Evolutionary conservation across 2,329 filamentous ascomycete species (phyloP).

Genomic region (Pseudogymnoascus sp.): DNA sequence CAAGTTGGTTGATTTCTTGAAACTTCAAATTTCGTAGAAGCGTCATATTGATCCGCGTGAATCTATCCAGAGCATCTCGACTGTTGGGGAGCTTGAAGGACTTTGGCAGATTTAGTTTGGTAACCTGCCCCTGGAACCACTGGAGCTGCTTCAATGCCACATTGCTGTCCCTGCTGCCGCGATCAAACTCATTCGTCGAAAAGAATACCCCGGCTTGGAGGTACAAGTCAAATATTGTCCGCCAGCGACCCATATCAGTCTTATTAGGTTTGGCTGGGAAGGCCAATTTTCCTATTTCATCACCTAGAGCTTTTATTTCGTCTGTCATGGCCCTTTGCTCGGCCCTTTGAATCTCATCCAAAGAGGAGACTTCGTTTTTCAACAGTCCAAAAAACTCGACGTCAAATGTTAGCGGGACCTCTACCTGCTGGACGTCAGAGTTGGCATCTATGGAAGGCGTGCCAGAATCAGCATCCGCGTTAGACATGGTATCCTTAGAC

Average conservation of each 20-base stretch:
- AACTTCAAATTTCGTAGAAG: conserved; percentile 77
- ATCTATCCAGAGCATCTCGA: conserved; percentile 54
- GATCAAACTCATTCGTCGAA: conserved; percentile 63
- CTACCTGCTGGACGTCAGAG: conserved; percentile 40
- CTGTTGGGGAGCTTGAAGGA: conserved; percentile 61
- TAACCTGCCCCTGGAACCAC: conserved; percentile 63
- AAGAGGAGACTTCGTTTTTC: conserved; percentile 58
- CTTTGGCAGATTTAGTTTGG: conserved; percentile 48
- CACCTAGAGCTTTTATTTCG: conserved; percentile 57
- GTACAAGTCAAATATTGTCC: conserved; percentile 75
- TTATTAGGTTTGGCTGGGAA: conserved; percentile 54
- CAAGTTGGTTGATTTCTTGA: conserved; percentile 72
- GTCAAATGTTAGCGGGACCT: conserved; percentile 70
- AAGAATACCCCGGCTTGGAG: conserved; percentile 76
- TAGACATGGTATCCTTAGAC: background rate
- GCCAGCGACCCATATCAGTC: conserved; percentile 67
- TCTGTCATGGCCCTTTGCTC: conserved; percentile 56
- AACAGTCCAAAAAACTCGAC: conserved; percentile 72
- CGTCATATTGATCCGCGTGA: conserved; percentile 63
- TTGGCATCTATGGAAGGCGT: background rate
- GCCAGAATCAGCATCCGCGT: background rate
- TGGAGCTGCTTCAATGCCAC: conserved; percentile 60
- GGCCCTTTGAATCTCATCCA: conserved; percentile 55
- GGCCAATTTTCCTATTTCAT: conserved; percentile 55
- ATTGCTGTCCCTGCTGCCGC: conserved; percentile 56